Base-by-base conservation (phyloP, 495 filamentous ascomycete species). In the Xylaria castorea region DNA sequence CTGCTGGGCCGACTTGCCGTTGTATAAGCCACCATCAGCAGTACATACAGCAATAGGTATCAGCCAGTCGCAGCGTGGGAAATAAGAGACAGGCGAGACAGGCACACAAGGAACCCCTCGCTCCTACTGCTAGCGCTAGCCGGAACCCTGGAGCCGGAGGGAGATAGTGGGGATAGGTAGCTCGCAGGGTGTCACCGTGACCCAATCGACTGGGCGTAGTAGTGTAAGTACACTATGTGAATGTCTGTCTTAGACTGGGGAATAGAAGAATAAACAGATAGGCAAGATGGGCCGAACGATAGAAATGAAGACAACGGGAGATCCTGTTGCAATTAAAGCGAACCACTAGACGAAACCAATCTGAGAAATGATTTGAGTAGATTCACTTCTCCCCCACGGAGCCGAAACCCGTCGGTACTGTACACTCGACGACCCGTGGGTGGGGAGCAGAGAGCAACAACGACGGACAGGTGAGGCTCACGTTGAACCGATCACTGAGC, bases 281-380 rank as follows among this genome's bases (percentile, higher is more conserved):
- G 20, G 22, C 2, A 38, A 40, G 25, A 64, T 5, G 22, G 20
- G 5, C 55, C 14, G 38, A 53, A 27, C 4, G 25, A 34, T n/a
- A 20, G 53, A n/a, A 22, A 25, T 46, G 20, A 53, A 60, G 14
- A 69, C 5, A 11, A 36, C 38, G 57, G 57, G 53, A 46, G 57
- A 40, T 20, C 1, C n/a, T 36, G 22, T 42, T 12, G 34, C n/a
- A 38, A 62, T 42, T 36, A 57, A 57, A 70, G 50, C 40, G 5
- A 61, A 22, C 50, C 8, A 40, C 44, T 58, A 20, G 63, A 48
- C 48, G 66, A 57, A 57, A 20, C 34, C 34, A 62, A 57, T 62
- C 57, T 22, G 42, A 50, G 30, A 42, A 70, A 48, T 20, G n/a
- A 58, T 60, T 40, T 69, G 66, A 69, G 66, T 53, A 44, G 53